Conservation (phyloP, 1,139 yeast species). For the Hansenula sp. region DNA sequence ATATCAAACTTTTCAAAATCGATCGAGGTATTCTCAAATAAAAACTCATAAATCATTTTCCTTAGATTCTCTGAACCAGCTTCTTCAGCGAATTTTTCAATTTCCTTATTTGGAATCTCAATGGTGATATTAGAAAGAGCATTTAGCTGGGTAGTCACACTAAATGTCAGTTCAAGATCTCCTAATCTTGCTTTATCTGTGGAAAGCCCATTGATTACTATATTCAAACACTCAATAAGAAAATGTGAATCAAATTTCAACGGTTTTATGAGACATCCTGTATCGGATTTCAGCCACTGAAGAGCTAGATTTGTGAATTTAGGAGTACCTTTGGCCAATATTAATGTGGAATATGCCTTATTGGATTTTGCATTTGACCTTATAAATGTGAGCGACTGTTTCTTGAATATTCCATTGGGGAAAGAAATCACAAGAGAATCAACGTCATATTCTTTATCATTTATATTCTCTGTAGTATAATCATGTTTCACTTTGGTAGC, state of each 20-base stretch:
- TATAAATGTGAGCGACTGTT: constrained; percentile 15
- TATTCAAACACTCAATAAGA: constrained; percentile 22
- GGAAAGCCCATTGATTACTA: constrained; percentile 15
- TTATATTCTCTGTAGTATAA: constrained; percentile 1
- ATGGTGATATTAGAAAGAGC: constrained; percentile 11
- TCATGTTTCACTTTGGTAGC: constrained; percentile 10
- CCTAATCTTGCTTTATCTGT: constrained; percentile 15
- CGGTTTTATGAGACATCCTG: constrained; percentile 21
- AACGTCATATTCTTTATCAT: constrained; percentile 5
- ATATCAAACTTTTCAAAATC: constrained; percentile 15
- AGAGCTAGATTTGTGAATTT: constrained; percentile 13
- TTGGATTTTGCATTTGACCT: not conserved
- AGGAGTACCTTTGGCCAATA: constrained; percentile 14
- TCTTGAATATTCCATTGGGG: constrained; percentile 16
- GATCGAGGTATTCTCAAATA: constrained; percentile 15
- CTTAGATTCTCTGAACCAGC: constrained; percentile 5
- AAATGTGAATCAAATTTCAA: constrained; percentile 18
- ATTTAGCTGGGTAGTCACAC: constrained; percentile 7
- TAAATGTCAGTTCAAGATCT: constrained; percentile 17
- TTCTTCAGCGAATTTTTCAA: constrained; percentile 6
- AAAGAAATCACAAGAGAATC: constrained; percentile 8
- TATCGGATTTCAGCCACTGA: constrained; percentile 23
- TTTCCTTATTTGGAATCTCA: constrained; percentile 14
- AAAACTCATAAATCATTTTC: constrained; percentile 8
- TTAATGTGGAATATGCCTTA: constrained; percentile 11